Conservation (phyloP, 2,329 filamentous ascomycete species). For the Fusarium lyarnte region DNA sequence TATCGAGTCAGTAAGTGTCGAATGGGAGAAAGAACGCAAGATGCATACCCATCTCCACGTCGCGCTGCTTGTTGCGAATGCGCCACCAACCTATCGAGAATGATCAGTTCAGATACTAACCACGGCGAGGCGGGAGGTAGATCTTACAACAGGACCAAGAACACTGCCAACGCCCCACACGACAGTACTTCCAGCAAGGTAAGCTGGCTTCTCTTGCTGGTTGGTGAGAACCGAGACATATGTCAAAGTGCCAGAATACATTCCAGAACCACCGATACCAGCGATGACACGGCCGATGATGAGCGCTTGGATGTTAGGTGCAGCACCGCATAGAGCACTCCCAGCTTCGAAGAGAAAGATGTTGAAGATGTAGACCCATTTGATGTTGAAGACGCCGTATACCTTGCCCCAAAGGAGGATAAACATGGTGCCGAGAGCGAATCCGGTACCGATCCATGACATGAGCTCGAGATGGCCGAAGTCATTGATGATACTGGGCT, state of each 20-base stretch:
- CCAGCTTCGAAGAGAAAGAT: background rate
- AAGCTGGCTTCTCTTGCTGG: background rate
- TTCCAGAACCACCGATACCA: background rate
- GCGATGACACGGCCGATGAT: background rate
- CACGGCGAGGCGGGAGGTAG: too few relatives aligned
- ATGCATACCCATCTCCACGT: background rate
- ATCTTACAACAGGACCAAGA: background rate
- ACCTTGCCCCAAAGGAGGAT: background rate
- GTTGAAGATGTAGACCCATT: background rate
- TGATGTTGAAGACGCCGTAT: background rate
- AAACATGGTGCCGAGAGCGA: background rate
- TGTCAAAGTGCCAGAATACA: background rate
- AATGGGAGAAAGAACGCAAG: accelerated
- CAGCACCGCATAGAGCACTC: background rate
- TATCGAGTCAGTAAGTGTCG: accelerated
- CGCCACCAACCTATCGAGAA: background rate
- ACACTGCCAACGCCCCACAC: background rate
- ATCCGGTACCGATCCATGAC: background rate
- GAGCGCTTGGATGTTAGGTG: background rate
- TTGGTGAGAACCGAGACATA: background rate
- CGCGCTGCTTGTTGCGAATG: background rate
- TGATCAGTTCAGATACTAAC: background rate
- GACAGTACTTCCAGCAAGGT: background rate
- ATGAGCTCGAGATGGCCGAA: background rate
- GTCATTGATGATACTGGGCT: background rate